Base-by-base conservation (phyloP, 2,329 filamentous ascomycete species). In the Talaromyces sp. region DNA sequence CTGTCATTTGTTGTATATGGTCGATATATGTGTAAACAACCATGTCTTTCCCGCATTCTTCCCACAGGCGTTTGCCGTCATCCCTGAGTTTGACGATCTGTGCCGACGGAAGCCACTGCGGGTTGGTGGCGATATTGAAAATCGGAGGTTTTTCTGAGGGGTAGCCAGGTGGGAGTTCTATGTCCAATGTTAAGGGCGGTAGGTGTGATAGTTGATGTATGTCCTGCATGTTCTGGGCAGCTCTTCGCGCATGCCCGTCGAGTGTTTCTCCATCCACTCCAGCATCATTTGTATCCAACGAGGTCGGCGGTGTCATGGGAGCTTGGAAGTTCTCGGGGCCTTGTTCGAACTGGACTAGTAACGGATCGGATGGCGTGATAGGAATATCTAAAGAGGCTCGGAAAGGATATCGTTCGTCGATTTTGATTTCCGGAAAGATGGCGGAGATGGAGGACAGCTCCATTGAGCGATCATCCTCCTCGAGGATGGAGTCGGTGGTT, bases 11-110 rank as follows among this genome's bases (percentile, higher is more conserved):
- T 66, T 87, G 84, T 3, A 88, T 74, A 64, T 82, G 80, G 68
- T 85, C 84, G 59, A 88, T 84, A 67, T 86, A 87, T 3, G 81
- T 78, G 67, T 82, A 88, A 8, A 87, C 74, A 1, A 86, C 80
- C 67, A 83, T 78, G 61, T 82, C 80, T 56, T 75, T 78, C 7
- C 84, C 85, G 61, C 82, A 82, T 65, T 88, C 85, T 65, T 85
- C 82, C 86, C 86, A 88, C 5, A 87, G 69, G 22, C 71, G 75
- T 22, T 69, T 69, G 2, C 79, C 82, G 63, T 84, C 81, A 9
- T 73, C 70, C 61, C 77, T 69, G 9, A 88, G 73, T 60, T 75
- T 73, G 27, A 73, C 65, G 39, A 84, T 64, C n/a, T 75, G 77
- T 17, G 71, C 65, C 4, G 70, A 63, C 2, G 83, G 79, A 22